These are phyloP conservation scores for Saussurea involucrata DNA, from an alignment of 129 eudicot species.

Conservation along the genomic window DNA sequence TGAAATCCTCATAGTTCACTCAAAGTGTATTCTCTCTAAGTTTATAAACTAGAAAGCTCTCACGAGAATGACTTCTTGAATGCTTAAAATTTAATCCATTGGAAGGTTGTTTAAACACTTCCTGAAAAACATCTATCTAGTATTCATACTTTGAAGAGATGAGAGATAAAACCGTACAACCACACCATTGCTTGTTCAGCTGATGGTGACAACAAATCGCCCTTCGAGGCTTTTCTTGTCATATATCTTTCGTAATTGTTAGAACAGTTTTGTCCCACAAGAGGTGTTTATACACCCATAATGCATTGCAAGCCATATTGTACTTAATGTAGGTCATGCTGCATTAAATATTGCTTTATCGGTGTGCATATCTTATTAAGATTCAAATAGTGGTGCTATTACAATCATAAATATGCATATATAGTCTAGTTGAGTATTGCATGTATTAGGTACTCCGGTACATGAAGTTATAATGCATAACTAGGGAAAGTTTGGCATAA, in stretches of 20 bases:
- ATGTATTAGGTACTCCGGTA: neutral
- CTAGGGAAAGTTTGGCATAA: neutral
- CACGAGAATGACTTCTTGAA: too few species aligned
- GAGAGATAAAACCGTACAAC: neutral
- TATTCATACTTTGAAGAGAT: neutral
- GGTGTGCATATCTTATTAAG: neutral
- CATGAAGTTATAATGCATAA: neutral
- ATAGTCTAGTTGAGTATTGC: neutral
- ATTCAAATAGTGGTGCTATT: neutral
- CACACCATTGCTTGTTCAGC: too few species aligned
- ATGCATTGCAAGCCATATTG: neutral
- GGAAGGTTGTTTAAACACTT: too few species aligned
- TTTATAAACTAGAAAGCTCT: too few species aligned
- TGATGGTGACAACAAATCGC: too few species aligned
- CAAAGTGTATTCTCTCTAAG: neutral
- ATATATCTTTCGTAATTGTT: too few species aligned
- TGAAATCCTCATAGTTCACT: neutral
- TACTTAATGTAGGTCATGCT: neutral
- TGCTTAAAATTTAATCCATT: too few species aligned
- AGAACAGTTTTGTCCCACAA: neutral
- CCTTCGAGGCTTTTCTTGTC: neutral
- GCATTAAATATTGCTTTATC: neutral
- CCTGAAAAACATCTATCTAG: neutral
- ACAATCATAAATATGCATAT: too few species aligned
- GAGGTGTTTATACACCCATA: neutral